Evolutionary conservation across 495 filamentous ascomycete species (phyloP).

Genomic region (Aspergillus nidulans): DNA sequence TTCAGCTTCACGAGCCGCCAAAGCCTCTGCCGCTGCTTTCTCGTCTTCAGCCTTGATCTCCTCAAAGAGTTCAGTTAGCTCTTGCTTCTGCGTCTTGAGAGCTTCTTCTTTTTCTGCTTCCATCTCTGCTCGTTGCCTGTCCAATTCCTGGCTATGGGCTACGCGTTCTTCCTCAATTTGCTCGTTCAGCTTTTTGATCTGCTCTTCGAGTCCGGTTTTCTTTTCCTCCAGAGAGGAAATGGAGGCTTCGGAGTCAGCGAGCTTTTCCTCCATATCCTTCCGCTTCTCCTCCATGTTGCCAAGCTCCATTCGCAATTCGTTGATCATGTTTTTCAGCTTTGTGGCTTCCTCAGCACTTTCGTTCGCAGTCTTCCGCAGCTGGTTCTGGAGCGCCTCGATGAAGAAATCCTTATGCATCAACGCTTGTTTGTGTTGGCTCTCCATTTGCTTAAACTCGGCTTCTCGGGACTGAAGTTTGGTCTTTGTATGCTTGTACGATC

Average conservation of each 20-base stretch:
- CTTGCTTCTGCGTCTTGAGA: slow-evolving; percentile 38
- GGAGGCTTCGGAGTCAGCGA: slow-evolving; percentile 35
- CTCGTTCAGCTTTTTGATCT: slow-evolving; percentile 49
- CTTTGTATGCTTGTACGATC: slow-evolving; percentile 44
- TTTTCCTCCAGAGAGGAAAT: slow-evolving; percentile 37
- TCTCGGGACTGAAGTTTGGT: slow-evolving; percentile 41
- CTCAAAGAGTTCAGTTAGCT: slow-evolving; percentile 44
- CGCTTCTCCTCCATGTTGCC: slow-evolving; percentile 53
- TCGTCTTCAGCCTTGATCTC: slow-evolving; percentile 49
- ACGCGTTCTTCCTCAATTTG: slow-evolving; percentile 39
- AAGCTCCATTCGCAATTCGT: slow-evolving; percentile 52
- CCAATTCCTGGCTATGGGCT: slow-evolving; percentile 31
- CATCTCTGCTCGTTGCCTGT: slow-evolving; percentile 32
- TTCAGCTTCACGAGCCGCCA: slow-evolving; percentile 39
- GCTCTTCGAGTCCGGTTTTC: slow-evolving; percentile 42
- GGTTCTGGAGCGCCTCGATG: slow-evolving; percentile 48
- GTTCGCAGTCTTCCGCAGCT: slow-evolving; percentile 49
- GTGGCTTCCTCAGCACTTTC: slow-evolving; percentile 47
- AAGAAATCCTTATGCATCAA: slow-evolving; percentile 50
- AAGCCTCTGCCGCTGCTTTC: slow-evolving; percentile 31
- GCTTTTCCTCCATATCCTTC: slow-evolving; percentile 44
- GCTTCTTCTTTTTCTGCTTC: slow-evolving; percentile 29
- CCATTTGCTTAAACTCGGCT: slow-evolving; percentile 42
- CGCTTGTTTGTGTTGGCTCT: slow-evolving; percentile 43
- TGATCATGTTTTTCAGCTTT: slow-evolving; percentile 45